Evolutionary conservation across 805 yeast genomes (phyloP).

Genomic region (Saccharomycopsis microspora): DNA sequence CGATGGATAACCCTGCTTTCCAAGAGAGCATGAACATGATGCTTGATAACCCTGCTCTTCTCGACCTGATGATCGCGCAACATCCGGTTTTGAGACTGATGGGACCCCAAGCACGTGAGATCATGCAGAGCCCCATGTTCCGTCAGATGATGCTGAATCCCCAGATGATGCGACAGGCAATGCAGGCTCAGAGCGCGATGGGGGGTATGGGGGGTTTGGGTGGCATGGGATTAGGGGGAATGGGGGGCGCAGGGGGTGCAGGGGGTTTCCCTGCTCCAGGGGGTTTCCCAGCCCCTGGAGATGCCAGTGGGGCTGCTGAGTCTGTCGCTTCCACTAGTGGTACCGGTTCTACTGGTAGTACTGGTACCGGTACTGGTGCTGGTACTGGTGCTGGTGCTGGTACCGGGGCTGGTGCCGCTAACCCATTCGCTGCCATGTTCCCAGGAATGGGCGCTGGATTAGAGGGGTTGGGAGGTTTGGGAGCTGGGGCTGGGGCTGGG

Average conservation of each 20-base stretch:
- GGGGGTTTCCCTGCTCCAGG: slow-evolving; percentile 27
- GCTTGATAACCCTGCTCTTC: slow-evolving; percentile 81
- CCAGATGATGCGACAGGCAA: slow-evolving; percentile 69
- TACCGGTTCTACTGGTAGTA: slow-evolving; percentile 17
- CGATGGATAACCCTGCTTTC: slow-evolving; percentile 74
- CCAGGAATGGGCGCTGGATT: slow-evolving; percentile 22
- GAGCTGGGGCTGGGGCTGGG: slow-evolving; percentile 48
- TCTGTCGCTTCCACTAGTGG: slow-evolving; percentile 22
- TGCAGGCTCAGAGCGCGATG: slow-evolving; percentile 32
- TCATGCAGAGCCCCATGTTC: slow-evolving; percentile 75
- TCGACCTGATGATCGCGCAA: slow-evolving; percentile 69
- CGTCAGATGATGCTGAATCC: slow-evolving; percentile 78
- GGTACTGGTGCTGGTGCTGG: slow-evolving; percentile 22
- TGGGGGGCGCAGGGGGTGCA: slow-evolving; percentile 23
- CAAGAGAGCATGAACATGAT: slow-evolving; percentile 75
- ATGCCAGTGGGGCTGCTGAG: slow-evolving; percentile 18
- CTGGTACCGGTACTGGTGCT: slow-evolving; percentile 18
- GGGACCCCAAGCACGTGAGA: slow-evolving; percentile 83
- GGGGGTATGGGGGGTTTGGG: slow-evolving; percentile 22
- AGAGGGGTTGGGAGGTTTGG: slow-evolving; percentile 44
- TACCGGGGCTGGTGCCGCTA: slow-evolving; percentile 24
- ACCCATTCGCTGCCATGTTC: slow-evolving; percentile 42
- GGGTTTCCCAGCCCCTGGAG: slow-evolving; percentile 10
- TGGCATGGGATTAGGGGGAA: slow-evolving; percentile 14
- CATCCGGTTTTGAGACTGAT: slow-evolving; percentile 74